Base-by-base conservation (phyloP, 345 rosid genomes). In the Gossypium herbaceum region DNA sequence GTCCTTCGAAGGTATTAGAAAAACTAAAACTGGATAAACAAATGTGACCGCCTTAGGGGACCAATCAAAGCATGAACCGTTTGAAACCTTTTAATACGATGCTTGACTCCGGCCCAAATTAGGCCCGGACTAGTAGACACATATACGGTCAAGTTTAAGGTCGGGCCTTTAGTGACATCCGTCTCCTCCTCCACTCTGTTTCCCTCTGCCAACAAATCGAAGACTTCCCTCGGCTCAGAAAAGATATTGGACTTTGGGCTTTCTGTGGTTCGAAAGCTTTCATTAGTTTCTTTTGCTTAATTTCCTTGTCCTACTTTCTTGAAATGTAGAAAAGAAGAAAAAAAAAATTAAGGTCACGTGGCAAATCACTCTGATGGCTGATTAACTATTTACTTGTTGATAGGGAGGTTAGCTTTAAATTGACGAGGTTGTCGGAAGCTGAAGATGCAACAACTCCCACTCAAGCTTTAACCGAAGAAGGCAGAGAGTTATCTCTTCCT, bases 351-450 rank as follows among this genome's bases (percentile, higher is more conserved):
- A 12, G 9, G 22, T 20, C 34, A 66, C 54, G 70, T 66, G 70
- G 51, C 52, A 12, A 3, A n/a, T 66, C 10, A 44, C 3, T 43
- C 10, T 6, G 9, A 9, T 17, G 16, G 9, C 24, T 12, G 0
- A 25, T 5, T 25, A 34, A 51, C 19, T 50, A 13, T 5, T 50
- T 50, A 50, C 7, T 12, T 12, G 16, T 24, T 59, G 65, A 60
- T 59, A 41, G 41, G 41, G 41, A 34, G 6, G 7, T 5, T 34
- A 34, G 41, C 7, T 34, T 34, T 34, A 48, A 57, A 48, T 68
- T 24, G 10, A 47, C 72, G 72, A 68, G 57, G 72, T 25, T 68
- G 72, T 68, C 72, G 57, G 72, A 68, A 68, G 43, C 55, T 0
- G 43, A 15, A 48, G 41, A 25, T 24, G 57, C 19, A 8, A 67